These are phyloP conservation scores for Aquilaria sinensis DNA, from an alignment of 345 rosid species.

Conservation along the genomic window DNA sequence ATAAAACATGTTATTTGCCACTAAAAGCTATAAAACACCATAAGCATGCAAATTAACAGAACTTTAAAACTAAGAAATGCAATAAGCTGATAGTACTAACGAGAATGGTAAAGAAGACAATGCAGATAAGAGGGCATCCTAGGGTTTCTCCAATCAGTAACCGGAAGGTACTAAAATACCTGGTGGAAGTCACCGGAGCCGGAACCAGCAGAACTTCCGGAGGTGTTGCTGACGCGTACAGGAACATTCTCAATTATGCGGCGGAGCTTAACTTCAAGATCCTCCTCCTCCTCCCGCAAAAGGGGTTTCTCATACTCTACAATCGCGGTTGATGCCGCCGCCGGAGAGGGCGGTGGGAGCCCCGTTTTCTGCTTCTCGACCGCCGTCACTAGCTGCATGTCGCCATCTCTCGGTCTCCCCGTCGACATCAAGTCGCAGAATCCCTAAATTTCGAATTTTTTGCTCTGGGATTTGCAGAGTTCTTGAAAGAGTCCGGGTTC, in stretches of 20 bases:
- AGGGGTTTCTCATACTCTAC: constrained; percentile 72
- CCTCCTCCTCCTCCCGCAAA: constrained; percentile 86
- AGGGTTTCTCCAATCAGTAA: background rate
- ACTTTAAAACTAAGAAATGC: too few relatives aligned
- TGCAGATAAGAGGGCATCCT: background rate
- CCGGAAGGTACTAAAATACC: constrained; percentile 26
- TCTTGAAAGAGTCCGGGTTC: too few relatives aligned
- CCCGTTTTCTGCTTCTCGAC: constrained; percentile 36
- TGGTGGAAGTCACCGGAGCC: constrained; percentile 98
- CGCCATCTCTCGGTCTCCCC: constrained; percentile 39
- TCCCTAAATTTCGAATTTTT: constrained; percentile 30
- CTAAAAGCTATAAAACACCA: too few relatives aligned
- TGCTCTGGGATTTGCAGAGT: background rate
- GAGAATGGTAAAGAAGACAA: too few relatives aligned
- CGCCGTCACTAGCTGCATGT: constrained; percentile 43
- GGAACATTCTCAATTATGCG: constrained; percentile 93
- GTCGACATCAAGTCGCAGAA: constrained; percentile 43
- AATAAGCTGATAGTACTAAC: too few relatives aligned
- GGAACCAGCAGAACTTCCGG: constrained; percentile 97
- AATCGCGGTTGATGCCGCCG: constrained; percentile 44
- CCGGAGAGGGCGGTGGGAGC: constrained; percentile 30
- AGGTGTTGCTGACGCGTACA: constrained; percentile 88
- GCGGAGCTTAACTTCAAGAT: constrained; percentile 83
- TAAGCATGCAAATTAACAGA: too few relatives aligned
- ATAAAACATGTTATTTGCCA: too few relatives aligned